phyloP scores from a whole-genome alignment of 495 filamentous ascomycete genomes.

The Podospora conica region DNA sequence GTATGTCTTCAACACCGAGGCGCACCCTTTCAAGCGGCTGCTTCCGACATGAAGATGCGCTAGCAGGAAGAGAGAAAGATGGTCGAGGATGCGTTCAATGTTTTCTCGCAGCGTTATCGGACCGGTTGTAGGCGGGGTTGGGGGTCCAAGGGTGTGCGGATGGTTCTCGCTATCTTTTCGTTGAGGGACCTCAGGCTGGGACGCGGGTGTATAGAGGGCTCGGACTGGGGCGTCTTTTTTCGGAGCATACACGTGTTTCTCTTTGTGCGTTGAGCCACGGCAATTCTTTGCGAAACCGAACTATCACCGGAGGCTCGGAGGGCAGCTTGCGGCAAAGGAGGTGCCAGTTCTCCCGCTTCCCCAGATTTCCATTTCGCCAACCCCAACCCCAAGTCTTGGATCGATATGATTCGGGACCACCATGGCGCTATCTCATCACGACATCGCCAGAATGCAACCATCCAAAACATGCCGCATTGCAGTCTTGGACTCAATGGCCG shows the following conservation, averaged over 20 bases:
- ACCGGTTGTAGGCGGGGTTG: background rate
- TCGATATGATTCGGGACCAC: background rate
- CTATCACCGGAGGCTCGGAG: background rate
- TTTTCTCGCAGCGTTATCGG: background rate
- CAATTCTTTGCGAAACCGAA: background rate
- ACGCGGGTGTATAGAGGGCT: background rate
- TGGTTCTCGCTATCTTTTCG: background rate
- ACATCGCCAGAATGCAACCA: background rate
- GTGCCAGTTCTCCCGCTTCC: background rate
- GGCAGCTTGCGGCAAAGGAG: background rate
- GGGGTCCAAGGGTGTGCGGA: background rate
- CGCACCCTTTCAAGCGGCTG: slow-evolving; percentile 58
- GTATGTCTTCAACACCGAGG: slow-evolving; percentile 83
- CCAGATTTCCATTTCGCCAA: background rate
- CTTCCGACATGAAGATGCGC: slow-evolving; percentile 3
- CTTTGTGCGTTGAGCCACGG: background rate
- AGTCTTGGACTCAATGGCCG: background rate
- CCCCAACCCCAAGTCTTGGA: background rate
- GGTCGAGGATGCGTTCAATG: background rate
- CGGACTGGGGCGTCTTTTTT: background rate
- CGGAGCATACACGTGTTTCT: background rate
- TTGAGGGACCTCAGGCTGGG: background rate
- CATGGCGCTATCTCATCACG: background rate
- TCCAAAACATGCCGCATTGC: background rate
- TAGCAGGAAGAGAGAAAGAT: background rate